phyloP scores from a whole-genome alignment of 441 rosid genomes.

The Dalechampia spathulata region DNA sequence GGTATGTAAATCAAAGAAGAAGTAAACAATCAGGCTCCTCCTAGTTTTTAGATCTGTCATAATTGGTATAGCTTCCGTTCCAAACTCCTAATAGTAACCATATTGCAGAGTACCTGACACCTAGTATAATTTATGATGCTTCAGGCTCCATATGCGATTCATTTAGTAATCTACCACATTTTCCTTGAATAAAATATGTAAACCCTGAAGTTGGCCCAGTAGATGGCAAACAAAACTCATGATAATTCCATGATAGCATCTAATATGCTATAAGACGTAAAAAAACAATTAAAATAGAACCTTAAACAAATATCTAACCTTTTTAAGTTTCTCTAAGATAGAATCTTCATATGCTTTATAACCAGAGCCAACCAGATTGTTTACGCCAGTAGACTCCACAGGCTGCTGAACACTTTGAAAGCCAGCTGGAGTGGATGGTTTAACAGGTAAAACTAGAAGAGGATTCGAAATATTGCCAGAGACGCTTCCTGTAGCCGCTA shows the following conservation, averaged over 20 bases:
- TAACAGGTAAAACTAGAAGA: slow-evolving; percentile 65
- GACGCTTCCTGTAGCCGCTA: slow-evolving; percentile 50
- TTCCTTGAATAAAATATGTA: no score
- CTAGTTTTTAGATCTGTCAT: no score
- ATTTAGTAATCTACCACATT: no score
- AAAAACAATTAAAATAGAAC: background rate
- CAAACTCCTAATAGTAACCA: no score
- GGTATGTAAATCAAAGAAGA: no score
- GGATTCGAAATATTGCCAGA: slow-evolving; percentile 59
- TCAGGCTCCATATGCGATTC: no score
- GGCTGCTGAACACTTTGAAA: slow-evolving; percentile 28
- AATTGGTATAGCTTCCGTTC: no score
- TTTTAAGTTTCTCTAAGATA: slow-evolving; percentile 49
- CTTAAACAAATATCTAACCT: slow-evolving; percentile 26
- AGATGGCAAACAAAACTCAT: no score
- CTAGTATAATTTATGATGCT: no score
- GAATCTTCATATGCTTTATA: slow-evolving; percentile 65
- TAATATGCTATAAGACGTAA: background rate
- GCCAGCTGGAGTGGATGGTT: slow-evolving; percentile 31
- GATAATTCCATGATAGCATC: background rate
- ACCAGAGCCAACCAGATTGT: slow-evolving; percentile 59
- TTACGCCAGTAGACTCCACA: slow-evolving; percentile 35
- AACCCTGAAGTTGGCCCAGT: no score
- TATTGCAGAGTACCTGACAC: no score
- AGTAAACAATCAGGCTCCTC: no score